Conservation (phyloP, 1,284 basidiomycete genomes). For the Sanghuangporus weigelae region DNA sequence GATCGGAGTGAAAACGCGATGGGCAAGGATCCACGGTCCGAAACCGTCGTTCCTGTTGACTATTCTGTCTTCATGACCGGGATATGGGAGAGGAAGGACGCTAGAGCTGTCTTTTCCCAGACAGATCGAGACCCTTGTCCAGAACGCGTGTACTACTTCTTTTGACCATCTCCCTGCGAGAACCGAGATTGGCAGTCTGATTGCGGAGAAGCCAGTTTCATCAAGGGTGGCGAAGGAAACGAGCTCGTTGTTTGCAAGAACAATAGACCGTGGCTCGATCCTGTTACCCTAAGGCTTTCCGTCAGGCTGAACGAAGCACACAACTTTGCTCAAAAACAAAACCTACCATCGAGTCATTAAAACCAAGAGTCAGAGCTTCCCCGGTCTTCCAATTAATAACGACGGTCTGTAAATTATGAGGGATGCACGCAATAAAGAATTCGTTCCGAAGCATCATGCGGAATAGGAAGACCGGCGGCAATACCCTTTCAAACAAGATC, state of each 20-base stretch:
- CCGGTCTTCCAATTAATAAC: conserved; percentile 6
- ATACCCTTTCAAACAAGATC: not conserved
- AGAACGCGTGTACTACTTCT: not conserved
- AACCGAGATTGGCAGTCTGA: not conserved
- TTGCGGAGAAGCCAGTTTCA: not conserved
- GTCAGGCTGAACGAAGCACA: not conserved
- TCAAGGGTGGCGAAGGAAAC: not conserved
- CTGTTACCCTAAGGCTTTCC: not conserved
- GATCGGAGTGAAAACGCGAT: not conserved
- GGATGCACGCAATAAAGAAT: not conserved
- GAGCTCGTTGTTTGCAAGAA: not conserved
- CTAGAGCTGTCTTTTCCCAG: not conserved
- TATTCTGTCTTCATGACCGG: not conserved
- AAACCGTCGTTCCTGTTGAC: not conserved
- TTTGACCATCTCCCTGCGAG: not conserved
- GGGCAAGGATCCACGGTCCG: not conserved
- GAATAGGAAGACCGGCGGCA: conserved; percentile 1
- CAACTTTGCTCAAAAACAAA: not conserved
- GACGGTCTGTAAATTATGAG: conserved; percentile 3
- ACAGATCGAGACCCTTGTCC: not conserved
- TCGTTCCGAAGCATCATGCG: conserved; percentile 7
- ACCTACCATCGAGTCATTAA: not conserved
- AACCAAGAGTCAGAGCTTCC: not conserved
- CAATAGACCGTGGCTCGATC: not conserved
- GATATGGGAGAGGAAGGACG: not conserved